These are phyloP conservation scores for Protea cynaroides DNA, from an alignment of 164 flowering plant genomes.

Conservation along the genomic window DNA sequence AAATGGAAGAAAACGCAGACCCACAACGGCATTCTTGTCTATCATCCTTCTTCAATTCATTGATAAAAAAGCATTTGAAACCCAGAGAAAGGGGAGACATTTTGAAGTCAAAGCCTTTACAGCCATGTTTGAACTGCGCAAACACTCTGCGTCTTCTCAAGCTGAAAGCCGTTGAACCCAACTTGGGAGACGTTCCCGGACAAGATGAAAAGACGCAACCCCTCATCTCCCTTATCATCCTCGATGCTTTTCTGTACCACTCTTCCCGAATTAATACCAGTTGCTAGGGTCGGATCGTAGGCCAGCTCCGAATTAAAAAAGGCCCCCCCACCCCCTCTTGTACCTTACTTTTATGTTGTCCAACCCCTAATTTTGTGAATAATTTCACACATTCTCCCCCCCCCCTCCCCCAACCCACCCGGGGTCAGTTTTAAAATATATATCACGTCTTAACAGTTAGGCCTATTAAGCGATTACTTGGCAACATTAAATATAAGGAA, in stretches of 20 bases:
- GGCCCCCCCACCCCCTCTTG: too few relatives aligned
- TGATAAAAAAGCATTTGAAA: constrained; percentile 1
- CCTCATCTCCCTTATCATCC: constrained; percentile 6
- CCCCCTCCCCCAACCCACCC: too few relatives aligned
- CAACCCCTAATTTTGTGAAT: too few relatives aligned
- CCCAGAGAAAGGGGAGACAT: constrained; percentile 7
- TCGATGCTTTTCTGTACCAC: not conserved
- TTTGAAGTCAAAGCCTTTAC: not conserved
- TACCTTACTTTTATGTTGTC: too few relatives aligned
- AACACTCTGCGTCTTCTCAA: not conserved
- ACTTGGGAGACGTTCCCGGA: not conserved
- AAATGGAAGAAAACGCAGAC: constrained; percentile 3
- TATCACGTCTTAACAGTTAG: too few relatives aligned
- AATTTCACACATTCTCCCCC: too few relatives aligned
- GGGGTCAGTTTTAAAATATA: too few relatives aligned
- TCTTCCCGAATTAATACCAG: not conserved
- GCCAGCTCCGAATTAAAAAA: too few relatives aligned
- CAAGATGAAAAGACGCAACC: constrained; percentile 2
- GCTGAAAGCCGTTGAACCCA: not conserved
- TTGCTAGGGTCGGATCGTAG: too few relatives aligned
- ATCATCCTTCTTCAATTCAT: not conserved
- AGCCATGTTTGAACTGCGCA: not conserved
- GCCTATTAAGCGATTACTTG: too few relatives aligned
- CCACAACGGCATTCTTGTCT: constrained; percentile 2
- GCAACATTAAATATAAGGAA: too few relatives aligned